Percentiles rank a stretch among this genome's conserved stretches.
Conservation (phyloP, 2,329 filamentous ascomycete genomes). For the Helminthosporium solani region DNA sequence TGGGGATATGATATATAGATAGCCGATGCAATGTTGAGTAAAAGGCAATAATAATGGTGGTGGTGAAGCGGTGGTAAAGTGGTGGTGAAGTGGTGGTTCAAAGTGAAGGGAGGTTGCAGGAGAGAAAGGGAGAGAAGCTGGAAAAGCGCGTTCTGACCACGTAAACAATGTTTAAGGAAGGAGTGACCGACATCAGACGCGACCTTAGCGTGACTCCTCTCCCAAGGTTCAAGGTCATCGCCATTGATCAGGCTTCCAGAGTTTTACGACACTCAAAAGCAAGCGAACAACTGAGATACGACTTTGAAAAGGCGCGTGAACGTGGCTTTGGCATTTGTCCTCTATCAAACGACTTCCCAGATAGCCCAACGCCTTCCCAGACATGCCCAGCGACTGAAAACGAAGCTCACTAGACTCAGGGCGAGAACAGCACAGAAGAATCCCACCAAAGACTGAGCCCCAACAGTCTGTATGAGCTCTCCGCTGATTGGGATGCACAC, state of each 20-base stretch:
- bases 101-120: not conserved
- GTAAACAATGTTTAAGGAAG: not conserved
- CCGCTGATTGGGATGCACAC: constrained; percentile 41
- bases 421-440: constrained; percentile 37
- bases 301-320: no score
- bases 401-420: constrained; percentile 31
- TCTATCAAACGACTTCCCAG: constrained; percentile 2
- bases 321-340: not conserved
- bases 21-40: not conserved
- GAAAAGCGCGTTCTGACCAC: not conserved
- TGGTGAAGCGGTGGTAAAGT: not conserved
- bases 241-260: no score
- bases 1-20: not conserved
- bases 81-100: not conserved
- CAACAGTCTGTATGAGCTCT: constrained; percentile 37
- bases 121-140: no score
- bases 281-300: no score
- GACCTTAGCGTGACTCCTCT: not conserved
- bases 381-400: constrained; percentile 40
- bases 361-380: constrained; percentile 35
- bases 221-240: not conserved
- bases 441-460: constrained; percentile 34
- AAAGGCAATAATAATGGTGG: not conserved
- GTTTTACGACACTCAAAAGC: no score
- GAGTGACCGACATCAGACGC: constrained; percentile 2